Evolutionary conservation across 2,329 filamentous ascomycete species (phyloP).

Genomic region (Chaetomium sp.): DNA sequence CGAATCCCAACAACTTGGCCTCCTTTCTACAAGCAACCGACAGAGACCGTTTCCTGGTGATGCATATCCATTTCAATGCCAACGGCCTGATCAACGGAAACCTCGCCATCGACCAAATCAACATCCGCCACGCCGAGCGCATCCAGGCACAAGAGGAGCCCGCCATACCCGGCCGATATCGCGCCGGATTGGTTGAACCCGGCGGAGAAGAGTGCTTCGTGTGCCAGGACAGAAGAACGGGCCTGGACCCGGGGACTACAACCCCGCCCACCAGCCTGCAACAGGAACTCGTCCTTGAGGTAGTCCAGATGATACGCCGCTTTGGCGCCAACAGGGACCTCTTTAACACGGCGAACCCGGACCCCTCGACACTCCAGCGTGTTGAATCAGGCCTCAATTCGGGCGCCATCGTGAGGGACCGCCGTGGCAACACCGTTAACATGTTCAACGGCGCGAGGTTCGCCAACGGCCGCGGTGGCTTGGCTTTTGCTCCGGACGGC

Average conservation of each 20-base stretch:
- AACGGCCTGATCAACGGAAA: background rate
- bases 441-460: background rate
- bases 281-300: background rate
- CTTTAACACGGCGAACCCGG: slow-evolving; percentile 2
- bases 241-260: background rate
- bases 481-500: background rate
- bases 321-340: background rate
- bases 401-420: background rate
- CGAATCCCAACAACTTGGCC: background rate
- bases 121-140: slow-evolving; percentile 1
- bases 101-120: slow-evolving; percentile 3
- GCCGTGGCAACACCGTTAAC: background rate
- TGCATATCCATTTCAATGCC: slow-evolving; percentile 7
- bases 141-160: background rate
- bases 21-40: background rate
- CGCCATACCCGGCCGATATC: background rate
- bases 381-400: background rate
- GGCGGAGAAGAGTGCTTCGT: background rate
- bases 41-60: background rate
- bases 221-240: background rate
- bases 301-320: background rate
- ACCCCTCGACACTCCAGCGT: background rate
- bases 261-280: background rate
- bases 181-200: background rate
- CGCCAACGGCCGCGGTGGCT: background rate